Base-by-base conservation (phyloP, 345 rosid species). In the Salix udensis region DNA sequence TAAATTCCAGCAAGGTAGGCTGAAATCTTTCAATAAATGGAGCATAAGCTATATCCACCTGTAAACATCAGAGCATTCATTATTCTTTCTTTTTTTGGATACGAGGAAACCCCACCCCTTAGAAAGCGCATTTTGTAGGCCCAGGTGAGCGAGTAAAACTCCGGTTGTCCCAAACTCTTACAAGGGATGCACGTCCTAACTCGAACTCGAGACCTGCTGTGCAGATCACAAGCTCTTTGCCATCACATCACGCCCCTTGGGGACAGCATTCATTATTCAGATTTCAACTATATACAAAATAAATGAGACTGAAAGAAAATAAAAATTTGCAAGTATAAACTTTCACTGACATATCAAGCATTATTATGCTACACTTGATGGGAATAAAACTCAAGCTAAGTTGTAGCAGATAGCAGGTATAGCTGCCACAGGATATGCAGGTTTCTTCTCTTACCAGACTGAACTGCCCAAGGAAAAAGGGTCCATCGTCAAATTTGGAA, bases 401-500 rank as follows among this genome's bases (percentile, higher is more conserved):
- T 58, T 37, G 40, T 26, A 4, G 21, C 37, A 1, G 46, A 53
- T 18, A 52, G 31, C 31, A 60, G 16, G 15, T 73, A 37, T 73
- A 19, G 16, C 42, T 55, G 19, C 9, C 44, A 72, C 48, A 36
- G 37, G 9, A 13, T 69, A 15, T 13, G 26, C 28, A 12, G 28
- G 48, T 46, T 23, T 14, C 4, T 34, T 52, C 68, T 36, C 75
- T 48, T 70, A 84, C 86, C 84, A 80, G 70, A 42, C 86, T 77
- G 76, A 84, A 75, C 65, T 77, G 82, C 75, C 82, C 82, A 16
- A 84, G 86, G 73, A 84, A 81, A 65, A 84, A 81, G 5, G 82
- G 80, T 26, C 86, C 84, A 16, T 81, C 82, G 26, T 75, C 80
- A 71, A 81, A 84, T 39, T 78, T 84, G 36, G 74, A 21, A 31